Evolutionary conservation across 1,284 basidiomycete species (phyloP).

Genomic region (Tilletia caries): DNA sequence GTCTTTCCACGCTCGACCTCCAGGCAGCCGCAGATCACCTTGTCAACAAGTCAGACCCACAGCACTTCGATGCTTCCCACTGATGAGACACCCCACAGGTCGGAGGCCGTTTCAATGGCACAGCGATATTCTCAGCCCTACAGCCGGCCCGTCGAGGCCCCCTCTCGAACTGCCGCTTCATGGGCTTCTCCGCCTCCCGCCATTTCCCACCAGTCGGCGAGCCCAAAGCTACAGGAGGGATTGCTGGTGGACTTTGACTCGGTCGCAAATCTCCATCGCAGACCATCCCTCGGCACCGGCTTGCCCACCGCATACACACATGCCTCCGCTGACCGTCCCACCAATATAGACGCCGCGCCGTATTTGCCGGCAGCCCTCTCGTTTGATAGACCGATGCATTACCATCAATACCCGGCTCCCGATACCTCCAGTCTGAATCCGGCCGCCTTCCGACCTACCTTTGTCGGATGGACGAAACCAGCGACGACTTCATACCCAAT

Average conservation of each 20-base stretch:
- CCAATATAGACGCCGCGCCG: neutral
- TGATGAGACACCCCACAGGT: neutral
- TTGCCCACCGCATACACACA: neutral
- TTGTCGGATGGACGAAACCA: slow-evolving; percentile 6
- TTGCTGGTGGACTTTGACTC: neutral
- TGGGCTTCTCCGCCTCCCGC: neutral
- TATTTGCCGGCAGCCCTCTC: slow-evolving; percentile 8
- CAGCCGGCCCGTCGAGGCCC: neutral
- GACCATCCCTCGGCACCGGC: slow-evolving; percentile 2
- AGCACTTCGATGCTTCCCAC: neutral
- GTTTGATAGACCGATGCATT: neutral
- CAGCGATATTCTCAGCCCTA: slow-evolving; percentile 11
- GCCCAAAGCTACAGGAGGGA: neutral
- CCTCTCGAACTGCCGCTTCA: neutral
- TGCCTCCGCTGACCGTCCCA: neutral
- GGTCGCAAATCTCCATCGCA: neutral
- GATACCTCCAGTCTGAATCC: neutral
- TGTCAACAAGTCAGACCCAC: neutral
- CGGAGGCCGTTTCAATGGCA: neutral
- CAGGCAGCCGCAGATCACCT: neutral
- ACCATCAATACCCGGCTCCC: neutral
- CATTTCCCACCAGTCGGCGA: neutral
- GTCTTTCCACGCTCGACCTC: neutral
- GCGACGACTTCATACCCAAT: slow-evolving; percentile 10
- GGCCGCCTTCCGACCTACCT: neutral